Evolutionary conservation across 495 filamentous ascomycete species (phyloP).

Genomic region (Wilcoxina mikolae): DNA sequence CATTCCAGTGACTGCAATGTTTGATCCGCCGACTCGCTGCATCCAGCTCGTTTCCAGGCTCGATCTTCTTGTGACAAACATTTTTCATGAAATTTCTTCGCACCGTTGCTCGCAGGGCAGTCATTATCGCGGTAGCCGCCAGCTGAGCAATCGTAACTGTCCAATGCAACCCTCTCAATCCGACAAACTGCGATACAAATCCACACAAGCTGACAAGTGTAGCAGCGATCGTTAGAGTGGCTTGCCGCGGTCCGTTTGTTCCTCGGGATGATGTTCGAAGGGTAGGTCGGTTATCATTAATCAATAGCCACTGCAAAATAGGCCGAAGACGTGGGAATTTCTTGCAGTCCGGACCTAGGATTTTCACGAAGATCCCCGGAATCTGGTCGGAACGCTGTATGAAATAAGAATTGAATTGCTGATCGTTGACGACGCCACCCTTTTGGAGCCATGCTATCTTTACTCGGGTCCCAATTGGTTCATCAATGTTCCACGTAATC

Average conservation of each 20-base stretch:
- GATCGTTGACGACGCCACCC: slow-evolving; percentile 21
- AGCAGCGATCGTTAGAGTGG: neutral
- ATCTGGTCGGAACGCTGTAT: slow-evolving; percentile 6
- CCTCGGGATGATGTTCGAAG: neutral
- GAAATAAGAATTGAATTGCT: slow-evolving; percentile 25
- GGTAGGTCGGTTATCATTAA: neutral
- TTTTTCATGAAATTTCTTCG: slow-evolving; percentile 5
- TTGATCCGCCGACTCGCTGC: neutral
- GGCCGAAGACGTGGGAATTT: neutral
- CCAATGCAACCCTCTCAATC: slow-evolving; percentile 35
- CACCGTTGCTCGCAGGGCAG: slow-evolving; percentile 4
- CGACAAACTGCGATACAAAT: slow-evolving; percentile 38
- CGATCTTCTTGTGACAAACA: neutral
- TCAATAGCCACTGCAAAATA: neutral
- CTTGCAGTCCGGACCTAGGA: too few relatives aligned
- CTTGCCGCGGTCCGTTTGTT: neutral
- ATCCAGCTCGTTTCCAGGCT: neutral
- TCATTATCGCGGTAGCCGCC: slow-evolving; percentile 10
- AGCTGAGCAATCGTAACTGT: slow-evolving; percentile 22
- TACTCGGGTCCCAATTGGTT: slow-evolving; percentile 5
- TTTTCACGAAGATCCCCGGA: too few relatives aligned
- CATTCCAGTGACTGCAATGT: slow-evolving; percentile 8
- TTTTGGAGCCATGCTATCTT: slow-evolving; percentile 26
- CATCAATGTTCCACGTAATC: slow-evolving; percentile 12
- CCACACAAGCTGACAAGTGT: slow-evolving; percentile 23